Evolutionary conservation across 2,329 filamentous ascomycete species (phyloP).

Genomic region (Cladosporium sp.): DNA sequence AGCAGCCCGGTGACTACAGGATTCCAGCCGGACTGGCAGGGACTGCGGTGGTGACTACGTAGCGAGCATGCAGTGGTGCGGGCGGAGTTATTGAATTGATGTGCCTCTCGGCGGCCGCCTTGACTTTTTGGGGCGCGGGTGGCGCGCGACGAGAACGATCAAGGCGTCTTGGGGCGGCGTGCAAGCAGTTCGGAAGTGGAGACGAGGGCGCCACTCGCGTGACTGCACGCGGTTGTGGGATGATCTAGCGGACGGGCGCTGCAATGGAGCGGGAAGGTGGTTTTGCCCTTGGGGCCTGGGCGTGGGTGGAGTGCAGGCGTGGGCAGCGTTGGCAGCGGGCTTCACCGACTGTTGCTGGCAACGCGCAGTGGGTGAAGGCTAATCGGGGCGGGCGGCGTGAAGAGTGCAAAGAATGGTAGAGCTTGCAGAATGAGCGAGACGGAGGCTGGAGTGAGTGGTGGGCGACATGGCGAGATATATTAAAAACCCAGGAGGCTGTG

Average conservation of each 20-base stretch:
- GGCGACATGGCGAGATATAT: neutral
- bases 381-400: neutral
- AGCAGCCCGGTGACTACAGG: neutral
- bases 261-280: neutral
- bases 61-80: conserved; percentile 3
- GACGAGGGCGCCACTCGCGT: conserved; percentile 4
- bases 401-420: conserved; percentile 2
- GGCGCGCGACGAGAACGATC: conserved; percentile 4
- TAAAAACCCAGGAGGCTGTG: neutral
- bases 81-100: conserved; percentile 4
- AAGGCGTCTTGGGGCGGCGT: neutral
- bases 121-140: conserved; percentile 8
- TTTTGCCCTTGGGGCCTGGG: conserved; percentile 6
- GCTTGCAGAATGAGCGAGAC: neutral
- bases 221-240: neutral
- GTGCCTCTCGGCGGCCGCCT: neutral
- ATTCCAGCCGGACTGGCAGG: neutral
- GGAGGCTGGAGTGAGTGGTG: neutral
- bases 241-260: neutral
- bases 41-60: conserved; percentile 1
- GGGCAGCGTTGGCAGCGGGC: conserved; percentile 1
- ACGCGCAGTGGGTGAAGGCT: neutral
- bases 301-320: conserved; percentile 8
- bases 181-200: neutral
- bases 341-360: conserved; percentile 9